phyloP scores from a whole-genome alignment of 1,284 basidiomycete genomes.

The Cutaneotrichosporon dermatis region DNA sequence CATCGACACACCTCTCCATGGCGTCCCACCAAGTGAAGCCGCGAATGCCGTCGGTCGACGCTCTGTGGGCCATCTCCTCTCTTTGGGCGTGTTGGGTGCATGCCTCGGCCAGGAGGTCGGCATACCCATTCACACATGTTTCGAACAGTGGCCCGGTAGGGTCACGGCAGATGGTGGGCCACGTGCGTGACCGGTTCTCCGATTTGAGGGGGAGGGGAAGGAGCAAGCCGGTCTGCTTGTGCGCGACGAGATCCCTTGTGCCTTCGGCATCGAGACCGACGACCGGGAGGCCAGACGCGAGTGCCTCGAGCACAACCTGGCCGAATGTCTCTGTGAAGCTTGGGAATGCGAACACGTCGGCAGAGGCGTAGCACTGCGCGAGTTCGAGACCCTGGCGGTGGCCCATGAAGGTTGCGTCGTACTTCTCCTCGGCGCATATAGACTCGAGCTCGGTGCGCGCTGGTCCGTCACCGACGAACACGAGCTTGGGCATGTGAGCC shows the following conservation, averaged over 20 bases:
- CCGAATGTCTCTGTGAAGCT: constrained; percentile 57
- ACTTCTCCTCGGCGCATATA: constrained; percentile 49
- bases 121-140: constrained; percentile 49
- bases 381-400: constrained; percentile 50
- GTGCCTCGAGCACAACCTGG: constrained; percentile 57
- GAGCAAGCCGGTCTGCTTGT: constrained; percentile 52
- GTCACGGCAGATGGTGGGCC: constrained; percentile 44
- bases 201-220: constrained; percentile 36
- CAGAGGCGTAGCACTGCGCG: constrained; percentile 53
- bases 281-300: constrained; percentile 57
- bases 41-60: constrained; percentile 46
- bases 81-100: constrained; percentile 45
- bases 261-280: constrained; percentile 58
- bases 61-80: constrained; percentile 49
- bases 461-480: constrained; percentile 58
- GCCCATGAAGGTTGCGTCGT: constrained; percentile 55
- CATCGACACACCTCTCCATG: constrained; percentile 56
- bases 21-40: constrained; percentile 56
- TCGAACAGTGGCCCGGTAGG: constrained; percentile 42
- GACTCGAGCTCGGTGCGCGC: constrained; percentile 52
- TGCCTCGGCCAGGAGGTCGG: constrained; percentile 47
- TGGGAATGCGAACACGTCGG: constrained; percentile 57
- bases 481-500: constrained; percentile 50
- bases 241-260: constrained; percentile 56
- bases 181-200: constrained; percentile 17